Percentiles rank a stretch among this genome's conserved stretches.
Conservation (phyloP, 2,329 filamentous ascomycete genomes). For the Penicillium sp. region DNA sequence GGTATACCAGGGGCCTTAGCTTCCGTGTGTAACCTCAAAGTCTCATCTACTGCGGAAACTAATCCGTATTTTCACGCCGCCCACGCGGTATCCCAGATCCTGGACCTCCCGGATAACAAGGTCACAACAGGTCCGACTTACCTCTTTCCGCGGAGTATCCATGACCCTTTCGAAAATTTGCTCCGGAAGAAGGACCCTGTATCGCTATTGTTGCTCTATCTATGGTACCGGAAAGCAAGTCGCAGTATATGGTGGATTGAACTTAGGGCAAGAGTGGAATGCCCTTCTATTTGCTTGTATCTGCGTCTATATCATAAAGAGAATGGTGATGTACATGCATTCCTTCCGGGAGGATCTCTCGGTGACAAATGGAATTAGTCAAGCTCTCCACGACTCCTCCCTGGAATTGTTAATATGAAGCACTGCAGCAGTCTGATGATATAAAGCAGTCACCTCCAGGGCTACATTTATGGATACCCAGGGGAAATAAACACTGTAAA, state of each 20-base stretch:
- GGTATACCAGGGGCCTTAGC: not conserved
- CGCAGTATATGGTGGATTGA: constrained; percentile 47
- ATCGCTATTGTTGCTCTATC: constrained; percentile 42
- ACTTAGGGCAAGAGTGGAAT: constrained; percentile 43
- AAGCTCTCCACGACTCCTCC: not conserved
- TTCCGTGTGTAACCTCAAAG: not conserved
- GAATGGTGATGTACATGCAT: not conserved
- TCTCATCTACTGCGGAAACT: not conserved
- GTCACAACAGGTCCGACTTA: not conserved
- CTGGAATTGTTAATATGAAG: not conserved
- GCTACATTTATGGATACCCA: no score
- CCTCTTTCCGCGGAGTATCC: not conserved
- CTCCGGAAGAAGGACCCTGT: constrained; percentile 33
- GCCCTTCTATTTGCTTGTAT: constrained; percentile 43
- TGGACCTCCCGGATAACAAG: not conserved
- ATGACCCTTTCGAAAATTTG: not conserved
- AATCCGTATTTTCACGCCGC: not conserved
- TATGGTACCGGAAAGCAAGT: constrained; percentile 45
- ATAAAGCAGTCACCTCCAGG: no score
- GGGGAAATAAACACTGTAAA: not conserved
- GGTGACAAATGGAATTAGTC: not conserved
- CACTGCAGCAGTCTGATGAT: no score
- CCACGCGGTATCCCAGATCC: not conserved
- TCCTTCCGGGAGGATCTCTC: not conserved
- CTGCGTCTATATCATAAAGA: constrained; percentile 18